Conservation (phyloP, 192 early-diverging fungal genomes). For the Martensiomyces pterosporus region DNA sequence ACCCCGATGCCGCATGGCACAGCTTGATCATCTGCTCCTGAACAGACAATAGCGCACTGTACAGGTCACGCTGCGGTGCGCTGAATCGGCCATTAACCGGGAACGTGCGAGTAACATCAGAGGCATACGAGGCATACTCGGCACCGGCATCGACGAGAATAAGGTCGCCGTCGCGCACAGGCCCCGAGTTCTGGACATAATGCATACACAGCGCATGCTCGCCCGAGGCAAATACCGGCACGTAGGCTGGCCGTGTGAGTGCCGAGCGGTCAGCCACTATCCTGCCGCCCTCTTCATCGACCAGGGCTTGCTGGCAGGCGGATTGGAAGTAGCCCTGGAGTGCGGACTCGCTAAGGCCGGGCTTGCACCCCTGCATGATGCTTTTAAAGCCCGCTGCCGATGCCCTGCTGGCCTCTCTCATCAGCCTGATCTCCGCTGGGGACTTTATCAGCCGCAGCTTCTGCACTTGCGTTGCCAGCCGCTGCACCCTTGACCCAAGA, state of each 20-base stretch:
- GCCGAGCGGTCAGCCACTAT: constrained; percentile 21
- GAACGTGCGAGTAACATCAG: constrained; percentile 92
- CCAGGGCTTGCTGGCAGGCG: constrained; percentile 47
- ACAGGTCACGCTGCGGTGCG: constrained; percentile 73
- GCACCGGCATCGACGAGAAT: constrained; percentile 89
- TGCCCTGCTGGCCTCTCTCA: constrained; percentile 72
- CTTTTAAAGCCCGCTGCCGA: constrained; percentile 77
- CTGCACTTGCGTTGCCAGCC: constrained; percentile 65
- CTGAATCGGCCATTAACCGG: constrained; percentile 86
- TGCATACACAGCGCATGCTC: constrained; percentile 89
- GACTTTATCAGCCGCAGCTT: constrained; percentile 77
- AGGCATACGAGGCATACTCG: constrained; percentile 84
- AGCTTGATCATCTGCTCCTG: constrained; percentile 84
- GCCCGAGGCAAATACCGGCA: constrained; percentile 94
- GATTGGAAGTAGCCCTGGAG: constrained; percentile 75
- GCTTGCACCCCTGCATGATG: constrained; percentile 71
- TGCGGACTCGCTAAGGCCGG: constrained; percentile 66
- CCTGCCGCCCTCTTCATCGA: constrained; percentile 48
- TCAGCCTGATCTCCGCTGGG: constrained; percentile 67
- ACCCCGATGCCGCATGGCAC: constrained; percentile 27
- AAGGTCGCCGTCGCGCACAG: constrained; percentile 67
- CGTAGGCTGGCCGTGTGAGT: constrained; percentile 69
- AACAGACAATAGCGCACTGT: constrained; percentile 76
- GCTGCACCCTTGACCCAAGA: constrained; percentile 25
- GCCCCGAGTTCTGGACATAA: constrained; percentile 82